Conservation (phyloP, 306 rosid genomes). For the Ormosia emarginata region DNA sequence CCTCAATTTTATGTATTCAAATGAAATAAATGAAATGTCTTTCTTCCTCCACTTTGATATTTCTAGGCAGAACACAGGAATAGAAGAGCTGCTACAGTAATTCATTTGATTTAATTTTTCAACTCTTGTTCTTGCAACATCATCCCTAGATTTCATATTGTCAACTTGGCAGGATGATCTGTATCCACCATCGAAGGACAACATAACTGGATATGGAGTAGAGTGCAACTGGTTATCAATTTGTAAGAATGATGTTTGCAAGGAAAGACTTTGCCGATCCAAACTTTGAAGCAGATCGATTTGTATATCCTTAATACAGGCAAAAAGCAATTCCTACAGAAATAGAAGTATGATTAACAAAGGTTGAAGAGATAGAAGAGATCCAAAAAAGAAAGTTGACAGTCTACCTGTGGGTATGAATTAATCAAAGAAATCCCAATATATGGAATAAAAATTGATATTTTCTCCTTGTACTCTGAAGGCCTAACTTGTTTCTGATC, state of each 20-base stretch:
- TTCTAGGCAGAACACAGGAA: slow-evolving; percentile 64
- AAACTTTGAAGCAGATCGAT: slow-evolving; percentile 73
- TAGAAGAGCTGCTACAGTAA: slow-evolving; percentile 39
- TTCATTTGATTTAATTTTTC: slow-evolving; percentile 45
- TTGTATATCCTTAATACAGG: slow-evolving; percentile 57
- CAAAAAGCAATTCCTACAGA: slow-evolving; percentile 82
- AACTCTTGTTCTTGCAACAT: slow-evolving; percentile 32
- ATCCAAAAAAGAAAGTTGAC: background rate
- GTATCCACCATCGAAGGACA: slow-evolving; percentile 67
- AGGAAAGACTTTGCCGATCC: slow-evolving; percentile 73
- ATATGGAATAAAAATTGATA: slow-evolving; percentile 61
- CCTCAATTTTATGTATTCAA: slow-evolving; percentile 87
- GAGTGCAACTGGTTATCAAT: slow-evolving; percentile 88
- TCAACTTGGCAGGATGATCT: slow-evolving; percentile 41
- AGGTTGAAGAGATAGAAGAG: slow-evolving; percentile 6
- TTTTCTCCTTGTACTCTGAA: slow-evolving; percentile 62
- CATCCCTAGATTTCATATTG: slow-evolving; percentile 41
- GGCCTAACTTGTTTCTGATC: slow-evolving; percentile 57
- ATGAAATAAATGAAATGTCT: slow-evolving; percentile 79
- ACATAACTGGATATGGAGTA: slow-evolving; percentile 85
- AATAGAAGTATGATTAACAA: slow-evolving; percentile 19
- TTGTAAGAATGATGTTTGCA: slow-evolving; percentile 67
- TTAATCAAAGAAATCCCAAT: slow-evolving; percentile 80
- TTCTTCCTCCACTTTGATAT: slow-evolving; percentile 95
- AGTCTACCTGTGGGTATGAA: slow-evolving; percentile 67